Conservation (phyloP, 2,329 filamentous ascomycete genomes). For the Trichoderma endophyticum region DNA sequence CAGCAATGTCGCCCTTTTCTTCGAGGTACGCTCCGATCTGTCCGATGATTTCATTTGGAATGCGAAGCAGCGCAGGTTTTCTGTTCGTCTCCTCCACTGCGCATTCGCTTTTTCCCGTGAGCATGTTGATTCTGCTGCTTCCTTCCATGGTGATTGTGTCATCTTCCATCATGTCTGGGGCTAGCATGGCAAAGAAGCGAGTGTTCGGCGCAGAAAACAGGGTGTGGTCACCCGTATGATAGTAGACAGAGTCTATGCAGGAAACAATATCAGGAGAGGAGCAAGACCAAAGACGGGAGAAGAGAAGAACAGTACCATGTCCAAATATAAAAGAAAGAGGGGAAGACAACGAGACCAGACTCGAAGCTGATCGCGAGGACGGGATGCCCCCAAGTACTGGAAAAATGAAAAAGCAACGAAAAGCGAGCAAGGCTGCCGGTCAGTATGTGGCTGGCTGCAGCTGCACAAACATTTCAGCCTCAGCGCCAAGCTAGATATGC, state of each 20-base stretch:
- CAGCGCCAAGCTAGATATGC: conserved; percentile 7
- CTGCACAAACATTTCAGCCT: conserved; percentile 16
- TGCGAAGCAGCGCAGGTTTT: background rate
- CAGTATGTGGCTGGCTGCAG: conserved; percentile 9
- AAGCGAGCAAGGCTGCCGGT: conserved; percentile 4
- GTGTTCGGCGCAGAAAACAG: background rate
- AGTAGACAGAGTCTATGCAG: background rate
- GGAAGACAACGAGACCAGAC: background rate
- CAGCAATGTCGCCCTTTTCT: conserved; percentile 7
- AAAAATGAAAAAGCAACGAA: background rate
- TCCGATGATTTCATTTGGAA: conserved; percentile 13
- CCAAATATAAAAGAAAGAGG: background rate
- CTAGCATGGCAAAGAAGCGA: no score
- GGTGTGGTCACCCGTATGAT: background rate
- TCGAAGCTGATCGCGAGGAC: background rate
- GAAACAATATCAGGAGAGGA: background rate
- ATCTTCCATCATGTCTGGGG: background rate
- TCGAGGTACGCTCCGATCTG: conserved; percentile 4
- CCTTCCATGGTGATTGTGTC: background rate
- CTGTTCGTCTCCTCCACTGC: background rate
- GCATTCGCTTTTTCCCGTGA: background rate
- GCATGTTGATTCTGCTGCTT: background rate
- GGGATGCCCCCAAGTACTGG: background rate
- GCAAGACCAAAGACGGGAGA: background rate
- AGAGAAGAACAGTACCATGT: background rate